Percentiles rank a stretch among this genome's conserved stretches.
These are phyloP conservation scores for Eucalyptus urophylla DNA, from an alignment of 345 rosid genomes.

Conservation along the genomic window DNA sequence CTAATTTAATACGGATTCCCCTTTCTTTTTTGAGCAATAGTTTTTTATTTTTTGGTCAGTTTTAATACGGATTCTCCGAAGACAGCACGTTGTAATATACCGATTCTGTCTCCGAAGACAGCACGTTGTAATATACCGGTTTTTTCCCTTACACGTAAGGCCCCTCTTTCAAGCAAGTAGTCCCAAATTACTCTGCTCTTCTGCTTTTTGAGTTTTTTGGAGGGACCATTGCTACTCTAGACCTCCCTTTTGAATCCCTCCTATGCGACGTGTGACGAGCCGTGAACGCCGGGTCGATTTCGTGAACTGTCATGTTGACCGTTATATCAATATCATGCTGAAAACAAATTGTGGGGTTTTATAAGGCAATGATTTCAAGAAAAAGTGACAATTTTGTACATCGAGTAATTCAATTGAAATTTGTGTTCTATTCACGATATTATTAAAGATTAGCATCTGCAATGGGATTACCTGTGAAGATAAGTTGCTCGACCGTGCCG, in stretches of 20 bases:
- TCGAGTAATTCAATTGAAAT: background rate
- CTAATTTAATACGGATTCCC: background rate
- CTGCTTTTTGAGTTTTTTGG: too few species aligned
- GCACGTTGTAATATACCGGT: too few species aligned
- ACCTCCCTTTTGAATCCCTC: too few species aligned
- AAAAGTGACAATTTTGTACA: background rate
- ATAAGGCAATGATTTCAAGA: background rate
- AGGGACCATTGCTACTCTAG: too few species aligned
- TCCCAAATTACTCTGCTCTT: too few species aligned
- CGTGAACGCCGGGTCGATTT: background rate
- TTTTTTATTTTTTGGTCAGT: too few species aligned
- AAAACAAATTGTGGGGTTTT: accelerated
- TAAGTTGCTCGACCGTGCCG: background rate
- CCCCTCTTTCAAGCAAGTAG: too few species aligned
- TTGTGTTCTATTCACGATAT: background rate
- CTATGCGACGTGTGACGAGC: background rate
- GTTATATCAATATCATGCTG: too few species aligned
- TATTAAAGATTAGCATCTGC: background rate
- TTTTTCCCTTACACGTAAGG: too few species aligned
- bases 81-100: too few species aligned
- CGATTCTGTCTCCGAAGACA: too few species aligned
- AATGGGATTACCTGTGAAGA: accelerated
- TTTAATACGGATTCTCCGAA: too few species aligned
- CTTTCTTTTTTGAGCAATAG: background rate
- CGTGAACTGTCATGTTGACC: background rate